Conservation (phyloP, 345 rosid species). For the Garcia nutans region DNA sequence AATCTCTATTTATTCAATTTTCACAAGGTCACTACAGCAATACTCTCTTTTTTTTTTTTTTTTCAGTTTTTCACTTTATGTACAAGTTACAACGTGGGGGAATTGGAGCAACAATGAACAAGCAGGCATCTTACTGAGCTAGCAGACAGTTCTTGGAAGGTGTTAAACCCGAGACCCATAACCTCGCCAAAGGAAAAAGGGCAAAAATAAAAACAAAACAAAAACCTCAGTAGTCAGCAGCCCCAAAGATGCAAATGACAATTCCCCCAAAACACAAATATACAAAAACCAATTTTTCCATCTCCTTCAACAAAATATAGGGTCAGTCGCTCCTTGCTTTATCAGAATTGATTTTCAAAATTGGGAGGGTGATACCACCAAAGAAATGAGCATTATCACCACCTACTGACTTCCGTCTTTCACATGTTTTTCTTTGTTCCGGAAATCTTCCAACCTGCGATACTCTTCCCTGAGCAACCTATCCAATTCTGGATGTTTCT, state of each 20-base stretch:
- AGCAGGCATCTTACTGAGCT: constrained; percentile 33
- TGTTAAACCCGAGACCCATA: constrained; percentile 7
- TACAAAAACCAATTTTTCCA: constrained; percentile 30
- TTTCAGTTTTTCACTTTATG: constrained; percentile 24
- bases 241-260: constrained; percentile 18
- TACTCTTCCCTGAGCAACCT: constrained; percentile 69
- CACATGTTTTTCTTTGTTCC: constrained; percentile 42
- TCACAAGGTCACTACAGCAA: constrained; percentile 35
- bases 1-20: constrained; percentile 44
- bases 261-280: constrained; percentile 24
- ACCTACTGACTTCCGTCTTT: constrained; percentile 41
- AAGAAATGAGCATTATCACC: neutral
- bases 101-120: constrained; percentile 8
- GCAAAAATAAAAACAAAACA: neutral
- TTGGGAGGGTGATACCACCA: constrained; percentile 22
- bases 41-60: neutral
- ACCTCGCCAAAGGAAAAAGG: neutral
- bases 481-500: constrained; percentile 76
- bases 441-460: constrained; percentile 69
- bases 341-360: constrained; percentile 40
- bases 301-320: constrained; percentile 10
- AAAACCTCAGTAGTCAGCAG: constrained; percentile 29
- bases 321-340: constrained; percentile 20
- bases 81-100: constrained; percentile 41
- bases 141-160: constrained; percentile 19